phyloP scores from a whole-genome alignment of 768 basidiomycete genomes.

The Russula vinacea region DNA sequence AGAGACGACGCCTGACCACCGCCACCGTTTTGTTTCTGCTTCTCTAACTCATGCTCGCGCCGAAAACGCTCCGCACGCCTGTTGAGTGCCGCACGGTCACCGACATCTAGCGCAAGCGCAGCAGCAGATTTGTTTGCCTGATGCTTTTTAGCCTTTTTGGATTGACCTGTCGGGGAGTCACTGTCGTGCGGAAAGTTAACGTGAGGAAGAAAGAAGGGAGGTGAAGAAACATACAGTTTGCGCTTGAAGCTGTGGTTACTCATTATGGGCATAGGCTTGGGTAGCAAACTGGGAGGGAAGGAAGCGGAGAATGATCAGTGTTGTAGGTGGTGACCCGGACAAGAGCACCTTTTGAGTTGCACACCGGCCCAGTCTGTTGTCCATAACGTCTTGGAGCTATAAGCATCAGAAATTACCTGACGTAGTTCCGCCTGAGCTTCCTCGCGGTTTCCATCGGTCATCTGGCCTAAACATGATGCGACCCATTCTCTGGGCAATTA shows the following conservation, averaged over 20 bases:
- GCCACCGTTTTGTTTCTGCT: conserved; percentile 50
- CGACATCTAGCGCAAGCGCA: conserved; percentile 45
- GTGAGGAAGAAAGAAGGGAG: neutral
- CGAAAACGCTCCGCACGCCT: conserved; percentile 86
- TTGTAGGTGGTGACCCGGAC: conserved; percentile 13
- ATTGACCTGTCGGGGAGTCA: conserved; percentile 21
- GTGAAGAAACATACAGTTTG: conserved; percentile 51
- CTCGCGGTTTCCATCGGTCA: conserved; percentile 79
- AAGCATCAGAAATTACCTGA: conserved; percentile 94
- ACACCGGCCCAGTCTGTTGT: conserved; percentile 92
- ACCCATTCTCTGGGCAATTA: conserved; percentile 78
- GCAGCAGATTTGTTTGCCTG: conserved; percentile 36
- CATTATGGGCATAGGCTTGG: conserved; percentile 51
- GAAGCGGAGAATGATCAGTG: conserved; percentile 6
- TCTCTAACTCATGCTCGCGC: conserved; percentile 84
- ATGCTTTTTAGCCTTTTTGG: conserved; percentile 59
- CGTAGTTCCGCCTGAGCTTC: conserved; percentile 94
- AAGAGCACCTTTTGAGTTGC: conserved; percentile 75
- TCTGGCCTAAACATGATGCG: conserved; percentile 86
- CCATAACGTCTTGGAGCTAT: conserved; percentile 77
- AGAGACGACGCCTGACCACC: conserved; percentile 36
- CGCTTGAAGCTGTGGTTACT: conserved; percentile 54
- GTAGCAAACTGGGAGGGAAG: conserved; percentile 47
- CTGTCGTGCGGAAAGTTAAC: neutral
- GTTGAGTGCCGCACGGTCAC: conserved; percentile 66